A percentile compares a stretch with the other conserved stretches of the same genome.
These are phyloP conservation scores for Cicer cuneatum DNA, from an alignment of 306 rosid genomes.

Conservation along the genomic window DNA sequence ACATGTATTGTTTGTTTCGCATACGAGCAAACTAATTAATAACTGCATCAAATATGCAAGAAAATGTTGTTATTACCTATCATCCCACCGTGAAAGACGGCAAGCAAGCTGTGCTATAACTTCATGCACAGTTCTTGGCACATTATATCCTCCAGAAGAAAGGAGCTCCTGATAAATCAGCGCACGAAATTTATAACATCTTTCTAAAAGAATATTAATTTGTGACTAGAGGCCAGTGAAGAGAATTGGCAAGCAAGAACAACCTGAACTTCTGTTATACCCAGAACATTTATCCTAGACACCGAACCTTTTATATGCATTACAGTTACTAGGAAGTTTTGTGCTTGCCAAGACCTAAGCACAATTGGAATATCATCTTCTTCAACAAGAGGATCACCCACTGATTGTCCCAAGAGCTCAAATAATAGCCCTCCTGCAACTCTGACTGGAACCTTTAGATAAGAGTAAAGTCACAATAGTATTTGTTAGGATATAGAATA, in stretches of 20 bases:
- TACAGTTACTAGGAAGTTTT: slow-evolving; percentile 80
- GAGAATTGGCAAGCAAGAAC: slow-evolving; percentile 39
- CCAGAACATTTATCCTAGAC: slow-evolving; percentile 70
- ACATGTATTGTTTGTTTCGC: slow-evolving; percentile 30
- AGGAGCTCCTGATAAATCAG: slow-evolving; percentile 77
- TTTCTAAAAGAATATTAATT: slow-evolving; percentile 22
- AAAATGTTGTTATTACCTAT: slow-evolving; percentile 63
- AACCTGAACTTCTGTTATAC: slow-evolving; percentile 97
- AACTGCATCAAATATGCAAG: slow-evolving; percentile 11
- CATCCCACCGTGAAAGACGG: slow-evolving; percentile 97
- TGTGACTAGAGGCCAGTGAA: slow-evolving; percentile 37
- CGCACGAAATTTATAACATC: slow-evolving; percentile 33
- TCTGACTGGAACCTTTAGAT: slow-evolving; percentile 83
- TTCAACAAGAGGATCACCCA: slow-evolving; percentile 78
- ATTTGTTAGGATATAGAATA: neutral
- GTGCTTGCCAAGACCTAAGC: slow-evolving; percentile 96
- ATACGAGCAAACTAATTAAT: slow-evolving; percentile 17
- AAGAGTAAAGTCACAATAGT: slow-evolving; percentile 39
- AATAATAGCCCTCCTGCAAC: slow-evolving; percentile 93
- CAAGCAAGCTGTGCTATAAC: slow-evolving; percentile 78
- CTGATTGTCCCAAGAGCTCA: slow-evolving; percentile 96
- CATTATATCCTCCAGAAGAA: slow-evolving; percentile 74
- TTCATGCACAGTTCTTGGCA: slow-evolving; percentile 91
- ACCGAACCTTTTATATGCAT: slow-evolving; percentile 77
- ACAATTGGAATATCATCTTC: slow-evolving; percentile 96